Evolutionary conservation across 805 yeast species (phyloP).

Genomic region (Candida ficus): DNA sequence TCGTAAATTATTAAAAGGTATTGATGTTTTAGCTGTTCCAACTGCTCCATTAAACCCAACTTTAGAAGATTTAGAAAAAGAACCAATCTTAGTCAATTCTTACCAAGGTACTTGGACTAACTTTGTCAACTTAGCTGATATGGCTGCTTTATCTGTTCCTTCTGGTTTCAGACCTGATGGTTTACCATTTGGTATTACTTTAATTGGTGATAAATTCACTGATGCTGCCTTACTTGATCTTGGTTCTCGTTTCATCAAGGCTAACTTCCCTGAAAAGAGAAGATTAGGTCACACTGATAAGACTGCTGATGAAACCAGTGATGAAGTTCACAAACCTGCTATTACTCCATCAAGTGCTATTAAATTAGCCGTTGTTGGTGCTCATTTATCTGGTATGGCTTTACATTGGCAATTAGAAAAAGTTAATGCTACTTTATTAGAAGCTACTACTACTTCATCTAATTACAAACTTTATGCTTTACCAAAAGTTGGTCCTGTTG

Average conservation of each 20-base stretch:
- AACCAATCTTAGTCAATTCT: slow-evolving; percentile 81
- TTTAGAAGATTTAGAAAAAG: slow-evolving; percentile 61
- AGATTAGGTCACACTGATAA: slow-evolving; percentile 48
- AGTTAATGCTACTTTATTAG: slow-evolving; percentile 68
- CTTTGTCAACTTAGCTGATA: slow-evolving; percentile 89
- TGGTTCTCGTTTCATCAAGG: slow-evolving; percentile 64
- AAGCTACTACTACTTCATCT: slow-evolving; percentile 62
- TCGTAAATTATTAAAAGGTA: slow-evolving; percentile 43
- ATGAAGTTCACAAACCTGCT: slow-evolving; percentile 39
- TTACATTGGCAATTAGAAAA: slow-evolving; percentile 91
- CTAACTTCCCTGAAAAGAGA: slow-evolving; percentile 41
- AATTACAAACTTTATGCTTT: slow-evolving; percentile 77
- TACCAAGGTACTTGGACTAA: slow-evolving; percentile 98
- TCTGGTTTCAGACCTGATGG: slow-evolving; percentile 87
- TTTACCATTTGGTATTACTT: slow-evolving; percentile 85
- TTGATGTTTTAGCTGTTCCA: slow-evolving; percentile 83
- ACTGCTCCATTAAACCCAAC: slow-evolving; percentile 93
- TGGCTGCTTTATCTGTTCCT: slow-evolving; percentile 89
- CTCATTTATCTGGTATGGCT: slow-evolving; percentile 84
- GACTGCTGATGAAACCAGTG: slow-evolving; percentile 27
- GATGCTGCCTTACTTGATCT: slow-evolving; percentile 86
- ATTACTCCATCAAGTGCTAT: slow-evolving; percentile 33
- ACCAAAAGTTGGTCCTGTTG: slow-evolving; percentile 73
- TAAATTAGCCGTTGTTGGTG: slow-evolving; percentile 91
- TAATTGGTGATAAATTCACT: slow-evolving; percentile 74